Evolutionary conservation across 2,329 filamentous ascomycete genomes (phyloP).

Genomic region (Leptographium radiaticola): DNA sequence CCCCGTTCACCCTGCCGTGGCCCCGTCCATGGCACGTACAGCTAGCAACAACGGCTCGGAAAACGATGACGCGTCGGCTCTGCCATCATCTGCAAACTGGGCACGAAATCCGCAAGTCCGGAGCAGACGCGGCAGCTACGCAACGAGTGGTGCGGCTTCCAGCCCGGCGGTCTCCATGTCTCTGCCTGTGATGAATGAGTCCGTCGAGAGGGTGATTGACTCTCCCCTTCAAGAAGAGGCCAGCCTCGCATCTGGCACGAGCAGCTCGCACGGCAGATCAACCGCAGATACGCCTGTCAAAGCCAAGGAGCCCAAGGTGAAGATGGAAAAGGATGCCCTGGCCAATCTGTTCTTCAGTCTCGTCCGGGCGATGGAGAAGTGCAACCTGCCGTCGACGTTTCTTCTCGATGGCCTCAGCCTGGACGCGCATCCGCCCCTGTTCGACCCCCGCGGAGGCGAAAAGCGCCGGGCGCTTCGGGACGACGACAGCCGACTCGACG

Average conservation of each 20-base stretch:
- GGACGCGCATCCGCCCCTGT: constrained; percentile 54
- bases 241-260: constrained; percentile 11
- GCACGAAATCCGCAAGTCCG: constrained; percentile 56
- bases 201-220: constrained; percentile 30
- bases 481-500: constrained; percentile 42
- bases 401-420: constrained; percentile 13
- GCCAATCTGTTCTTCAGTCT: constrained; percentile 21
- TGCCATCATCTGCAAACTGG: constrained; percentile 91
- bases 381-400: constrained; percentile 19
- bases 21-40: constrained; percentile 60
- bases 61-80: constrained; percentile 69
- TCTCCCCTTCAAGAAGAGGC: constrained; percentile 19
- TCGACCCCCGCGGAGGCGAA: constrained; percentile 69
- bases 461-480: constrained; percentile 69
- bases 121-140: constrained; percentile 63
- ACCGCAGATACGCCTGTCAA: not conserved
- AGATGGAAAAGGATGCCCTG: constrained; percentile 8
- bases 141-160: constrained; percentile 67
- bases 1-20: constrained; percentile 19
- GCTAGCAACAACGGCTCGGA: constrained; percentile 67
- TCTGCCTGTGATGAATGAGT: constrained; percentile 39
- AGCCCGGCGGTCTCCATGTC: constrained; percentile 63
- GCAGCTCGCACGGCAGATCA: constrained; percentile 4
- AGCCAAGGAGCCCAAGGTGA: not conserved
- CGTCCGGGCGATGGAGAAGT: constrained; percentile 24